Evolutionary conservation across 805 yeast genomes (phyloP).

Genomic region (Ogataea zsoltii): DNA sequence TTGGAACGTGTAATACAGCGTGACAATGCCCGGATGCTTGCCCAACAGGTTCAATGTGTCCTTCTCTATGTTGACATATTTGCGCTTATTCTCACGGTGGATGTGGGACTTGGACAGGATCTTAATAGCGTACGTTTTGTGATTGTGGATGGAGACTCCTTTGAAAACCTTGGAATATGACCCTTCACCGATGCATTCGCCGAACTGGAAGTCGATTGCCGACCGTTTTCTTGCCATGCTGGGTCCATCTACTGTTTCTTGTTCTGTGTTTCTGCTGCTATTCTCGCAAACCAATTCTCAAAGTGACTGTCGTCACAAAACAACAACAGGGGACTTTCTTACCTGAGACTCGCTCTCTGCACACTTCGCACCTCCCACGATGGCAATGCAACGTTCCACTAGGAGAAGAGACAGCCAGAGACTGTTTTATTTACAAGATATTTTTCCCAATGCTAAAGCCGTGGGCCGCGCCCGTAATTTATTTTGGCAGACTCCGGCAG

Average conservation of each 20-base stretch:
- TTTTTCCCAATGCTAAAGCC: neutral
- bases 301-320: neutral
- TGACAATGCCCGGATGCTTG: constrained; percentile 92
- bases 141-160: constrained; percentile 75
- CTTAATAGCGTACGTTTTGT: constrained; percentile 84
- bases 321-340: neutral
- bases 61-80: constrained; percentile 94
- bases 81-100: constrained; percentile 90
- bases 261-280: neutral
- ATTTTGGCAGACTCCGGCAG: neutral
- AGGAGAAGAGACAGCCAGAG: neutral
- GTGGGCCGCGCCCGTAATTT: neutral
- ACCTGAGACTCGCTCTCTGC: too few species aligned
- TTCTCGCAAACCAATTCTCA: constrained; percentile 1
- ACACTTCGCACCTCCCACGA: too few species aligned
- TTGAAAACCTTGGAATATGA: constrained; percentile 92
- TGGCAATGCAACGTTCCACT: too few species aligned
- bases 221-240: constrained; percentile 46
- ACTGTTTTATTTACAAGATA: constrained; percentile 1
- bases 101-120: constrained; percentile 90
- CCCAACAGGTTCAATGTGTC: constrained; percentile 85
- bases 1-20: constrained; percentile 90
- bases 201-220: constrained; percentile 86
- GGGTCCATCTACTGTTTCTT: constrained; percentile 2
- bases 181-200: constrained; percentile 90